Evolutionary conservation across 768 basidiomycete genomes (phyloP).

Genomic region (Leccinellum albellum): DNA sequence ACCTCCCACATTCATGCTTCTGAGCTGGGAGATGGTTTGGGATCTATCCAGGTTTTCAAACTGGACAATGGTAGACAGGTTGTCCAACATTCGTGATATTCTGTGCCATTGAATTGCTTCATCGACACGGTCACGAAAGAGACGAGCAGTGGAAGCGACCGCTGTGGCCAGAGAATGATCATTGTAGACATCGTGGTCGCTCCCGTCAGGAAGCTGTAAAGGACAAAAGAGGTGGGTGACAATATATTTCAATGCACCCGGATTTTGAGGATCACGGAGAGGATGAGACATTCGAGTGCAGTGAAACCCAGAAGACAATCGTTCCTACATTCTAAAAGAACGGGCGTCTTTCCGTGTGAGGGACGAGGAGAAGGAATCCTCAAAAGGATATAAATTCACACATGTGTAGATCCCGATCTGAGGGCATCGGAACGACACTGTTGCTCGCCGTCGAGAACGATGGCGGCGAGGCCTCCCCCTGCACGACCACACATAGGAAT

Average conservation of each 20-base stretch:
- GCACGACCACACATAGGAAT: constrained; percentile 71
- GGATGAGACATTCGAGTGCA: constrained; percentile 1
- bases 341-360: too few relatives aligned
- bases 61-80: constrained; percentile 2
- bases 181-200: constrained; percentile 7
- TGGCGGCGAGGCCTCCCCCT: constrained; percentile 63
- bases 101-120: neutral
- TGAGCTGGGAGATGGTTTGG: constrained; percentile 3
- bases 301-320: too few relatives aligned
- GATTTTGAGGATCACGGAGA: neutral
- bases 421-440: neutral
- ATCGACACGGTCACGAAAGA: neutral
- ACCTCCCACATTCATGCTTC: constrained; percentile 8
- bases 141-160: constrained; percentile 16
- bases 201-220: constrained; percentile 34
- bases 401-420: neutral
- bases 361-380: neutral
- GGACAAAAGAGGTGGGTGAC: constrained; percentile 41
- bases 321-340: too few relatives aligned
- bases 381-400: constrained; percentile 9
- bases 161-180: constrained; percentile 26
- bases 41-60: constrained; percentile 8
- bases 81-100: neutral
- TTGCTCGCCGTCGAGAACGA: constrained; percentile 27
- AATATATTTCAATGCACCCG: constrained; percentile 20